Evolutionary conservation across 805 yeast species (phyloP).

Genomic region (Cyberlindnera maritima): DNA sequence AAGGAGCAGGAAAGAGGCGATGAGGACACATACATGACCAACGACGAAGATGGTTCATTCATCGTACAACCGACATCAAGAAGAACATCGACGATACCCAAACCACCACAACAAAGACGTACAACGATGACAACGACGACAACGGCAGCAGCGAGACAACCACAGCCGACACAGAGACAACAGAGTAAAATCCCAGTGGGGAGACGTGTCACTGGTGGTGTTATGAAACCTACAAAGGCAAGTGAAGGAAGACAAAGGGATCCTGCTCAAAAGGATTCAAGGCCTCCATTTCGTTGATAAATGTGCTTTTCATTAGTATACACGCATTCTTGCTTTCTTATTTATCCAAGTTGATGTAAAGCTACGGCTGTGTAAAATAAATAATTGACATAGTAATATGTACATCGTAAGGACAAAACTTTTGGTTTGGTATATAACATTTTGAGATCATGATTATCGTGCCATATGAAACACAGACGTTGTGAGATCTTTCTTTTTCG

Average conservation of each 20-base stretch:
- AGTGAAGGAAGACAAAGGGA: slow-evolving; percentile 22
- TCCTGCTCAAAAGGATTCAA: slow-evolving; percentile 14
- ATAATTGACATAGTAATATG: too few species aligned
- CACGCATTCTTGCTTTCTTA: too few species aligned
- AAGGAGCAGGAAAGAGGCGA: slow-evolving; percentile 11
- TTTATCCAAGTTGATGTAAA: slow-evolving; percentile 15
- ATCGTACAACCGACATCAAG: slow-evolving; percentile 26
- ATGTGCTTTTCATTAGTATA: too few species aligned
- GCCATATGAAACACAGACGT: background rate
- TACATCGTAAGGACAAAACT: too few species aligned
- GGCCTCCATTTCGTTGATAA: slow-evolving; percentile 28
- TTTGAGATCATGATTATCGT: too few species aligned
- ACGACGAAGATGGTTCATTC: slow-evolving; percentile 32
- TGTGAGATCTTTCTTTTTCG: background rate
- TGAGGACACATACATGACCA: slow-evolving; percentile 31
- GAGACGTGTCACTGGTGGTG: slow-evolving; percentile 14
- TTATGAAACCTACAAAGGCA: slow-evolving; percentile 22
- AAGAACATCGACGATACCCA: background rate
- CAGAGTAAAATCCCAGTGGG: slow-evolving; percentile 14
- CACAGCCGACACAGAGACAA: background rate
- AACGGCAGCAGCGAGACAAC: background rate
- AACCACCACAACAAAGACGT: background rate
- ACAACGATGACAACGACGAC: too few species aligned
- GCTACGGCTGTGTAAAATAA: background rate
- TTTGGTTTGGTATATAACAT: too few species aligned